Conservation (phyloP, 1,284 basidiomycete genomes). For the Tilletia caries region DNA sequence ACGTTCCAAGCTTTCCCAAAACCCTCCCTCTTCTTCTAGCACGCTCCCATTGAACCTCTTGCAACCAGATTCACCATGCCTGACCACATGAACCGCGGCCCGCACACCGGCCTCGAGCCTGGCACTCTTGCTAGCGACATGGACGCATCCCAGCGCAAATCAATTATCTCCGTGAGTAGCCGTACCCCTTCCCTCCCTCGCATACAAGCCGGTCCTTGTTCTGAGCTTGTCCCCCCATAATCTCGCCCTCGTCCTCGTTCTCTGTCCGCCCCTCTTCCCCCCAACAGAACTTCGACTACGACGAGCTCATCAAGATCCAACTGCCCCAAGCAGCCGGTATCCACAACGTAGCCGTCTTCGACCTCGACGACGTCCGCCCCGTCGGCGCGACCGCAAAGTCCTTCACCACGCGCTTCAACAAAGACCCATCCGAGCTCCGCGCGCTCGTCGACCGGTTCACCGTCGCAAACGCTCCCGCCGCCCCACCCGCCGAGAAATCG, state of each 20-base stretch:
- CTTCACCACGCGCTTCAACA: not conserved
- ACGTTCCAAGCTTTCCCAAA: no score
- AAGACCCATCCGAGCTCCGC: not conserved
- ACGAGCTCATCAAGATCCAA: constrained; percentile 1
- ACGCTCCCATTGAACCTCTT: not conserved
- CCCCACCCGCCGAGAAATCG: not conserved
- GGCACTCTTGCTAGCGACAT: constrained; percentile 6
- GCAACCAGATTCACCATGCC: constrained; percentile 5
- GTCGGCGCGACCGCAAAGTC: not conserved
- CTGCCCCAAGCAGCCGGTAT: not conserved
- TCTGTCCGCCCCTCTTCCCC: not conserved
- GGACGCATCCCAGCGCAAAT: not conserved
- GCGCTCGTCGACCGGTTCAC: constrained; percentile 4
- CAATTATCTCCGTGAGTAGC: constrained; percentile 3
- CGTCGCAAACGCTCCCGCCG: constrained; percentile 6
- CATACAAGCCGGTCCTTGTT: not conserved
- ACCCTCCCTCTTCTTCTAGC: not conserved
- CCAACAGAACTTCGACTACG: constrained; percentile 10
- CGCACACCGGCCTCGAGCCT: constrained; percentile 5
- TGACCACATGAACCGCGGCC: constrained; percentile 7
- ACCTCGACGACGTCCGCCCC: not conserved
- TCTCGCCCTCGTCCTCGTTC: no score
- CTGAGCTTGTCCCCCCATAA: not conserved
- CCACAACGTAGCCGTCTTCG: not conserved
- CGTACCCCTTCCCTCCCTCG: not conserved